Evolutionary conservation across 2,329 filamentous ascomycete species (phyloP).

Genomic region (Scedosporium apiospermum): DNA sequence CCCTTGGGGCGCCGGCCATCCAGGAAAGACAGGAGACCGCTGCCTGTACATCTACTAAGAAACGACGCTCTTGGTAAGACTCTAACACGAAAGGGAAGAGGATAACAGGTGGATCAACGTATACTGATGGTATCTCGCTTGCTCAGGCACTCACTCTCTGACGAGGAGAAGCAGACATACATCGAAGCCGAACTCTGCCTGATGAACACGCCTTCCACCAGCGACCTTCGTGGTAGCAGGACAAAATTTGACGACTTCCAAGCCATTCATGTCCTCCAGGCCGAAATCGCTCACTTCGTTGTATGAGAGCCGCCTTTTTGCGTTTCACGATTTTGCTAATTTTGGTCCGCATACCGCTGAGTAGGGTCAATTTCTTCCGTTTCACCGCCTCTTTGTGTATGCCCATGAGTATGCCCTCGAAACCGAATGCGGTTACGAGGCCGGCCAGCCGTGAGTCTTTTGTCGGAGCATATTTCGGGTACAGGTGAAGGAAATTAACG

Average conservation of each 20-base stretch:
- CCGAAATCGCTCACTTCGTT: slow-evolving; percentile 1
- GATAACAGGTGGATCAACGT: no score
- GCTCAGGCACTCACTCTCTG: not conserved
- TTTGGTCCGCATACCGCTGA: not conserved
- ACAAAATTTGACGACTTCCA: slow-evolving; percentile 3
- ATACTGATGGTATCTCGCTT: no score
- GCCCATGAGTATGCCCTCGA: slow-evolving; percentile 18
- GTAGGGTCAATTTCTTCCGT: slow-evolving; percentile 19
- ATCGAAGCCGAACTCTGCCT: slow-evolving; percentile 2
- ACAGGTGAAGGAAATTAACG: not conserved
- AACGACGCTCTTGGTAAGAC: not conserved
- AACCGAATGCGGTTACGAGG: slow-evolving; percentile 18
- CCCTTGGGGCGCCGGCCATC: not conserved
- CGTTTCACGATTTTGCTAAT: no score
- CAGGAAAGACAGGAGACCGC: not conserved
- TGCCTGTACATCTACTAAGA: not conserved
- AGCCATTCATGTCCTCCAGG: not conserved
- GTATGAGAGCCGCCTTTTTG: not conserved
- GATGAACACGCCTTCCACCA: not conserved
- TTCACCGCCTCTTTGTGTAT: slow-evolving; percentile 18
- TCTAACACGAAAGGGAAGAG: not conserved
- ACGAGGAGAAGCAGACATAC: not conserved
- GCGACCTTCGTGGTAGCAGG: not conserved
- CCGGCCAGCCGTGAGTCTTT: slow-evolving; percentile 14
- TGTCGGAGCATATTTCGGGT: not conserved